These are phyloP conservation scores for Syzygium syzygioides DNA, from an alignment of 441 rosid genomes.

Conservation along the genomic window DNA sequence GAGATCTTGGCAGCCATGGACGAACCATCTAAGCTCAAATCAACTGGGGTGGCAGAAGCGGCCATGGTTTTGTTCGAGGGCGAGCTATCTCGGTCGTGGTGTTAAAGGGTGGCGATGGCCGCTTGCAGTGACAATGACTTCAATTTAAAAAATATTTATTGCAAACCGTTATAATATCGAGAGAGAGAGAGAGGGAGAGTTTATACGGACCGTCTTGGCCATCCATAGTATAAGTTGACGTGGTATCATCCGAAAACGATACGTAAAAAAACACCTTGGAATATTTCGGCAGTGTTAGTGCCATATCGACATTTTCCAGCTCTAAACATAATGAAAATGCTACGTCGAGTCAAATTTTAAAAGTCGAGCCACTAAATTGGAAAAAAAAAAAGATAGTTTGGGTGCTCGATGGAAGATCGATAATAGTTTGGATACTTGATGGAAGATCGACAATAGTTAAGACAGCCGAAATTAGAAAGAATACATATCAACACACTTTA, in stretches of 20 bases:
- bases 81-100: neutral
- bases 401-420: no score
- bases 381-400: no score
- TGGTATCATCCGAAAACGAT: no score
- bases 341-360: neutral
- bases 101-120: no score
- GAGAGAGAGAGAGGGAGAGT: no score
- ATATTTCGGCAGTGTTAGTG: rapidly evolving
- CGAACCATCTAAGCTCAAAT: neutral
- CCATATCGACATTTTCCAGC: neutral
- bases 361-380: neutral
- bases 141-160: no score
- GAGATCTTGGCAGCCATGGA: neutral
- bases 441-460: no score
- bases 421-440: no score
- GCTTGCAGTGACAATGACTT: no score
- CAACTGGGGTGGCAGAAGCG: rapidly evolving
- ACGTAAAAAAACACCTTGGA: rapidly evolving
- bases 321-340: neutral
- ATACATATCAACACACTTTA: neutral
- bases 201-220: rapidly evolving
- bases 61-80: neutral
- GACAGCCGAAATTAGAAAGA: neutral
- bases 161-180: no score
- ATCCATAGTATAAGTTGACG: neutral